Evolutionary conservation across 345 rosid genomes (phyloP).

Genomic region (Geranium rotundifolium): DNA sequence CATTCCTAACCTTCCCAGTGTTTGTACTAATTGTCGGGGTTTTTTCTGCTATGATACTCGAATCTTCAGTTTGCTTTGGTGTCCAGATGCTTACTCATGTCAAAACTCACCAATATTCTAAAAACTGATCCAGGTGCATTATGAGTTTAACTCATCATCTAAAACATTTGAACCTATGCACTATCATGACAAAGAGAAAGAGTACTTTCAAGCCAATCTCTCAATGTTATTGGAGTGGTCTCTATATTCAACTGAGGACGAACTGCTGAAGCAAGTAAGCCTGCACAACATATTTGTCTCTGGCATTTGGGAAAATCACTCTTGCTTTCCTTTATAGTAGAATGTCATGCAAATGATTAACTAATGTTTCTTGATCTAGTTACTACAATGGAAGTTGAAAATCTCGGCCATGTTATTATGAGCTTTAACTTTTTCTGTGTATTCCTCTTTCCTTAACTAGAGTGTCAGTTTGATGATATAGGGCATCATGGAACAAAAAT

Average conservation of each 20-base stretch:
- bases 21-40: too few relatives aligned
- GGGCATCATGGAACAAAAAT: constrained; percentile 87
- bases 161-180: constrained; percentile 21
- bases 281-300: constrained; percentile 2
- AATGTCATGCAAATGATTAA: constrained; percentile 9
- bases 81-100: neutral
- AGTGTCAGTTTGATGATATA: constrained; percentile 67
- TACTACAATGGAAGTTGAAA: neutral
- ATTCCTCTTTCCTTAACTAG: neutral
- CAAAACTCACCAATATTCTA: neutral
- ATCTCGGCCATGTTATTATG: neutral
- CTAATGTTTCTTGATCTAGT: constrained; percentile 2
- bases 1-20: too few relatives aligned
- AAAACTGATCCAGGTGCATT: constrained; percentile 53
- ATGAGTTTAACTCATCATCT: constrained; percentile 33
- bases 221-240: constrained; percentile 76
- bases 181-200: constrained; percentile 35
- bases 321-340: neutral
- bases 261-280: constrained; percentile 80
- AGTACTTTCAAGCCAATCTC: constrained; percentile 49
- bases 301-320: neutral
- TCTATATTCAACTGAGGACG: constrained; percentile 71
- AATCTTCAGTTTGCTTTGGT: too few relatives aligned
- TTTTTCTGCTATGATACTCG: too few relatives aligned
- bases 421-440: neutral